Percentiles rank a stretch among this genome's conserved stretches.
Conservation (phyloP, 1,284 basidiomycete species). For the Malassezia nana region DNA sequence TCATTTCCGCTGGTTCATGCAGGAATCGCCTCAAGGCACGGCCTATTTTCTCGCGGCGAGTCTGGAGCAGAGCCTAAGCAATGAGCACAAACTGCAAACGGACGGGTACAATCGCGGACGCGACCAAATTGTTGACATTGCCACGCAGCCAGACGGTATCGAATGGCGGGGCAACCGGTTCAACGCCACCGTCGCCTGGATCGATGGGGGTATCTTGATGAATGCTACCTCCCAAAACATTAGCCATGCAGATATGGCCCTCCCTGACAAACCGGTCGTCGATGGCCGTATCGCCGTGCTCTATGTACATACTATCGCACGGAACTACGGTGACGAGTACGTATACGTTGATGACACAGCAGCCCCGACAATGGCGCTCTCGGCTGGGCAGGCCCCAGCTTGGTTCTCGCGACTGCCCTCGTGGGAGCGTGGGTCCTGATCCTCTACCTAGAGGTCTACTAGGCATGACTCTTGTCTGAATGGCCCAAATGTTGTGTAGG, state of each 20-base stretch:
- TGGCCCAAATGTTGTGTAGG: slow-evolving; percentile 12
- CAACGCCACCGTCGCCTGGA: slow-evolving; percentile 37
- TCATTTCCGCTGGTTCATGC: slow-evolving; percentile 82
- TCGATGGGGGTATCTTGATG: slow-evolving; percentile 37
- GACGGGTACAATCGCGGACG: slow-evolving; percentile 50
- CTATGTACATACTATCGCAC: slow-evolving; percentile 6
- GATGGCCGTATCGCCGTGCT: slow-evolving; percentile 79
- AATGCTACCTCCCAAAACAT: slow-evolving; percentile 54
- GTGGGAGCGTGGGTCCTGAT: not conserved
- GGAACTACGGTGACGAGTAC: slow-evolving; percentile 5
- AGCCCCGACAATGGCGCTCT: not conserved
- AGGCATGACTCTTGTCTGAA: slow-evolving; percentile 5
- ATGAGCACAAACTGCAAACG: slow-evolving; percentile 26
- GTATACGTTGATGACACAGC: not conserved
- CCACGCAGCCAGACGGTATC: slow-evolving; percentile 48
- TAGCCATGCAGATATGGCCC: slow-evolving; percentile 58
- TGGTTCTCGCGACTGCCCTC: not conserved
- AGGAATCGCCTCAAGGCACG: slow-evolving; percentile 55
- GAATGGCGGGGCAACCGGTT: slow-evolving; percentile 24
- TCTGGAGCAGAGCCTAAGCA: slow-evolving; percentile 25
- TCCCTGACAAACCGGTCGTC: slow-evolving; percentile 58
- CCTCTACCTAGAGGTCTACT: not conserved
- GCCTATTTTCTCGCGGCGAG: slow-evolving; percentile 68
- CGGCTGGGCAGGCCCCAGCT: not conserved
- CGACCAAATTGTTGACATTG: slow-evolving; percentile 59